A percentile compares a stretch with the other conserved stretches of the same genome.
Evolutionary conservation across 192 early-diverging fungal species (phyloP).

Genomic region (Cetraspora pellucida): DNA sequence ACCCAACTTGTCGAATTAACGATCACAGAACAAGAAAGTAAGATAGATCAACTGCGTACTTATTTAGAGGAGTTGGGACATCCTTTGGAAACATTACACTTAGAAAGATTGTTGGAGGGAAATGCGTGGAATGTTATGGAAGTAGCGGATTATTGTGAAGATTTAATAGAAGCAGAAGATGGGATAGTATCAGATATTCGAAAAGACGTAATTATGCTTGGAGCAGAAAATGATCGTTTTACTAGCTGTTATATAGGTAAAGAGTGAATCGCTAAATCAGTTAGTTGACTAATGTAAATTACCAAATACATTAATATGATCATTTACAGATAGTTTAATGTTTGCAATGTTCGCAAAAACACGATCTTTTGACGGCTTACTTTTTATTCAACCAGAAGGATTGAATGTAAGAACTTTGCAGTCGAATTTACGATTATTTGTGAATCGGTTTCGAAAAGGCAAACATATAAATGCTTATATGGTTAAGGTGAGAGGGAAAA

Average conservation of each 20-base stretch:
- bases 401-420: constrained; percentile 49
- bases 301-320: no score
- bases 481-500: constrained; percentile 44
- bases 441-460: constrained; percentile 65
- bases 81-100: constrained; percentile 15
- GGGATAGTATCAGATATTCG: constrained; percentile 37
- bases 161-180: constrained; percentile 43
- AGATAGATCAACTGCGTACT: constrained; percentile 18
- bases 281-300: constrained; percentile 1
- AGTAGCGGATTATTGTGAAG: constrained; percentile 30
- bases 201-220: constrained; percentile 41
- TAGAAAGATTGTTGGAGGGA: constrained; percentile 33
- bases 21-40: constrained; percentile 27
- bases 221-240: constrained; percentile 62
- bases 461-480: constrained; percentile 54
- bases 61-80: constrained; percentile 32
- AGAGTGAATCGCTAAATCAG: neutral
- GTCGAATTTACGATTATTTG: constrained; percentile 55
- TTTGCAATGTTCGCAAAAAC: constrained; percentile 69
- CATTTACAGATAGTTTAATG: constrained; percentile 52
- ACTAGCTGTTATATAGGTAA: constrained; percentile 71
- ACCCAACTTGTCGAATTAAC: neutral
- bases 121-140: constrained; percentile 41
- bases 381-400: constrained; percentile 52
- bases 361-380: constrained; percentile 60